Evolutionary conservation across 768 basidiomycete genomes (phyloP), one percentile per base, ranked within the genome.

Genomic region (Kwoniella dendrophila): DNA sequence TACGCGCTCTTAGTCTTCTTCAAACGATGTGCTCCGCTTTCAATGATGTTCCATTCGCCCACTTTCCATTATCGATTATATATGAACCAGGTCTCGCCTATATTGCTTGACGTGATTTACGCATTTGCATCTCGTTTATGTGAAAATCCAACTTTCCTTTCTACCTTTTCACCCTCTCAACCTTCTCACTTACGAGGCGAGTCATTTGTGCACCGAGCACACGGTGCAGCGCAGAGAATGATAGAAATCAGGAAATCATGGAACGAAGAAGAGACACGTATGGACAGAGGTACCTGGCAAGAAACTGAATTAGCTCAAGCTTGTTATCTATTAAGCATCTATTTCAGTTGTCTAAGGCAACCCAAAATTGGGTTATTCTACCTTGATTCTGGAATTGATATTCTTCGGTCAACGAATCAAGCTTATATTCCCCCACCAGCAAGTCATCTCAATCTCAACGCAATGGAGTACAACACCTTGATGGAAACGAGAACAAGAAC

Each of bases 51-150:
- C 26, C 78, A 79, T 57, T 51, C 60, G 4, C 57, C 78, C 1
- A 79, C 78, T 4, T 79, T 79, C 60, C 63, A 72, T 14, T 67
- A 77, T 45, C 74, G 78, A 5, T 61, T 70, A 10, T 77, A 74
- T 58, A 68, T 71, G 29, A 54, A 56, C 16, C 64, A 68, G 36
- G 60, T 67, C 14, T 70, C 74, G 10, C 71, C 71, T 0, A 53
- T 72, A 10, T 67, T 79, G 20, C 59, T 77, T 41, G 68, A 77
- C 40, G 67, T 70, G 26, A 76, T 79, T 6, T 75, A 71, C 63
- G 78, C 78, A 26, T 58, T 76, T 20, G 56, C 78, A 10, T 59
- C 68, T 24, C 71, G 76, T 16, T 57, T 72, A 27, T 68, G 56
- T 20, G 63, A 69, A 16, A 67, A 71, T 36, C 68, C 72, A 4